Percentiles rank a stretch among this genome's conserved stretches.
Conservation (phyloP, 768 basidiomycete genomes). For the Pholiota microspora region DNA sequence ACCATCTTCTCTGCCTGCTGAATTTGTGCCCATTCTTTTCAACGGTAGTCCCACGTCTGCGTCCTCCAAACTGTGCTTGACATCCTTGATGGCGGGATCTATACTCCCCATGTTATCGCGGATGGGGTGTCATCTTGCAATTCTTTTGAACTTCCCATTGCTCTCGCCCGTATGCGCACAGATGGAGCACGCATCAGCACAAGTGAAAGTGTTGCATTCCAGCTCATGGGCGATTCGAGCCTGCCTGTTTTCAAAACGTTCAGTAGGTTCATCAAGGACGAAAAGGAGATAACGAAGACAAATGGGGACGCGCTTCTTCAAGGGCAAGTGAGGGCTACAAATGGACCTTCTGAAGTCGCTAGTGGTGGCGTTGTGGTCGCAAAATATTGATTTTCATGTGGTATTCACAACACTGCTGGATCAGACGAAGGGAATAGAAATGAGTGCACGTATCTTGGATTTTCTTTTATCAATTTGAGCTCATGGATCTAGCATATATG, state of each 20-base stretch:
- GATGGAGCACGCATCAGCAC: constrained; percentile 79
- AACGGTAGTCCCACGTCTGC: constrained; percentile 80
- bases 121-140: constrained; percentile 87
- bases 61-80: constrained; percentile 82
- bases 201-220: constrained; percentile 79
- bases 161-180: constrained; percentile 64
- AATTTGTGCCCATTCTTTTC: too few species aligned
- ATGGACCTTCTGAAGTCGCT: constrained; percentile 7
- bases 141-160: constrained; percentile 74
- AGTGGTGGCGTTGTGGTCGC: constrained; percentile 15
- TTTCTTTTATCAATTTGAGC: too few species aligned
- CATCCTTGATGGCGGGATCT: constrained; percentile 43
- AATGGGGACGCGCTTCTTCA: constrained; percentile 33
- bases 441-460: too few species aligned
- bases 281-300: constrained; percentile 58
- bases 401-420: neutral
- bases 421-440: too few species aligned
- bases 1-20: too few species aligned
- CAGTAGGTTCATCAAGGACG: constrained; percentile 72
- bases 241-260: constrained; percentile 70
- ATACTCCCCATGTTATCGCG: constrained; percentile 65
- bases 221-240: constrained; percentile 66
- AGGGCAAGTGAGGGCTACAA: constrained; percentile 8
- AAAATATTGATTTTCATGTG: constrained; percentile 4
- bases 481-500: neutral